phyloP scores from a whole-genome alignment of 768 basidiomycete species.

The Tulasnella sp. region DNA sequence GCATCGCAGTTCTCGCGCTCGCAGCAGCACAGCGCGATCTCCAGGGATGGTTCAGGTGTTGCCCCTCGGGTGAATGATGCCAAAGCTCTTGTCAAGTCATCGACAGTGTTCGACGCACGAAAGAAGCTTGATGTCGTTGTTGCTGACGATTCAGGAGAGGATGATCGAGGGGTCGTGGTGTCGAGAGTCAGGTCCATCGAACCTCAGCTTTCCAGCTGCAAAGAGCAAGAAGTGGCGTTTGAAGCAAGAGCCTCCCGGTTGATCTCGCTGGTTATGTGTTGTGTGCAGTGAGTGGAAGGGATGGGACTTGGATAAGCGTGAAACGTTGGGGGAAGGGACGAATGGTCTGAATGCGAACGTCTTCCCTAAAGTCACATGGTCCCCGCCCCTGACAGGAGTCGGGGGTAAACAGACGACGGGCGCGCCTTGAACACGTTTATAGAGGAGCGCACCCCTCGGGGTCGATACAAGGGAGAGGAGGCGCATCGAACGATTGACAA shows the following conservation, averaged over 20 bases:
- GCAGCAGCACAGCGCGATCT: conserved; percentile 51
- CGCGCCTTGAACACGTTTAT: background rate
- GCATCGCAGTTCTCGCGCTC: conserved; percentile 53
- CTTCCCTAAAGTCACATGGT: background rate
- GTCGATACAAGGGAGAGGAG: background rate
- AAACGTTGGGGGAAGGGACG: background rate
- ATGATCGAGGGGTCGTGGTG: background rate
- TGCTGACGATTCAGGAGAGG: background rate
- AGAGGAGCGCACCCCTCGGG: background rate
- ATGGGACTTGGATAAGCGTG: background rate
- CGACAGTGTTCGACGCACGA: conserved; percentile 37
- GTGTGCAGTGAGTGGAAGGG: background rate
- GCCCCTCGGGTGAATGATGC: conserved; percentile 53
- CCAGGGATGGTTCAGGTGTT: conserved; percentile 51
- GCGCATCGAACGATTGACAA: background rate
- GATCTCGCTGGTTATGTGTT: background rate
- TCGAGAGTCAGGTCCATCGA: background rate
- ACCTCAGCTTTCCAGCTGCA: background rate
- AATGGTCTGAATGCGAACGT: background rate
- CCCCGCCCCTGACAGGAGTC: background rate
- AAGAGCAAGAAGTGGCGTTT: background rate
- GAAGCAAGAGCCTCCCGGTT: background rate
- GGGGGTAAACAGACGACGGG: background rate
- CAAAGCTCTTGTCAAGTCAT: conserved; percentile 66
- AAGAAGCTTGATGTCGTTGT: conserved; percentile 8